phyloP scores from a whole-genome alignment of 2,329 filamentous ascomycete genomes.

The Fusarium torulosum region DNA sequence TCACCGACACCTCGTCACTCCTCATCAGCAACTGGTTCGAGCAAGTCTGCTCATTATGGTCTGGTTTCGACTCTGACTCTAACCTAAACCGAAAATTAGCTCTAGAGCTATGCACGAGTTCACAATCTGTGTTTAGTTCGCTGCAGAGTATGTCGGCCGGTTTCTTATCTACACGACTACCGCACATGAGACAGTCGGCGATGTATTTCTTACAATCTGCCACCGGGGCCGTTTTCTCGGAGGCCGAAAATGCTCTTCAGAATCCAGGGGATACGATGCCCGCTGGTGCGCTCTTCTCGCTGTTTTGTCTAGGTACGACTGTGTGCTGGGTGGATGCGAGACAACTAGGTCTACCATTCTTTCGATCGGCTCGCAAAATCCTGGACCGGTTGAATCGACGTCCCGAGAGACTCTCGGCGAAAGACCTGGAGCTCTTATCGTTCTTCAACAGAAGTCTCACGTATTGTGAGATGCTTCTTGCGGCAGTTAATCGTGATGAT shows the following conservation, averaged over 20 bases:
- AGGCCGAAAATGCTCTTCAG: slow-evolving; percentile 49
- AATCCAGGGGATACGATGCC: slow-evolving; percentile 47
- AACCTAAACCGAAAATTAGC: slow-evolving; percentile 57
- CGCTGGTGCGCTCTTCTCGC: slow-evolving; percentile 52
- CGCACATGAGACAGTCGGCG: slow-evolving; percentile 54
- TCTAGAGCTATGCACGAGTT: slow-evolving; percentile 53
- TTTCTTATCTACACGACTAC: slow-evolving; percentile 52
- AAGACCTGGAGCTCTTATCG: slow-evolving; percentile 49
- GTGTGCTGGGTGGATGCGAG: slow-evolving; percentile 57
- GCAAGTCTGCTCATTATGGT: slow-evolving; percentile 57
- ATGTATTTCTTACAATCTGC: slow-evolving; percentile 53
- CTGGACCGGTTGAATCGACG: slow-evolving; percentile 47
- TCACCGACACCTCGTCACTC: slow-evolving; percentile 50
- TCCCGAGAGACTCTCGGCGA: slow-evolving; percentile 12
- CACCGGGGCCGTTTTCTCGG: slow-evolving; percentile 52
- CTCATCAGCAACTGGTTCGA: slow-evolving; percentile 57
- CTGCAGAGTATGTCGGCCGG: slow-evolving; percentile 59
- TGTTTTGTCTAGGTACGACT: slow-evolving; percentile 57
- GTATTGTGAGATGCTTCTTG: slow-evolving; percentile 59
- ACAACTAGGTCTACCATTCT: slow-evolving; percentile 52
- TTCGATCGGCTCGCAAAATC: slow-evolving; percentile 48
- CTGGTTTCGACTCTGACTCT: slow-evolving; percentile 55
- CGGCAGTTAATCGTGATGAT: slow-evolving; percentile 52
- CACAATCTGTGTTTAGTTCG: slow-evolving; percentile 54
- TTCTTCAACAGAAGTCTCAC: slow-evolving; percentile 57